phyloP scores from a whole-genome alignment of 148 eudicot species.

The Camellia sinensis region DNA sequence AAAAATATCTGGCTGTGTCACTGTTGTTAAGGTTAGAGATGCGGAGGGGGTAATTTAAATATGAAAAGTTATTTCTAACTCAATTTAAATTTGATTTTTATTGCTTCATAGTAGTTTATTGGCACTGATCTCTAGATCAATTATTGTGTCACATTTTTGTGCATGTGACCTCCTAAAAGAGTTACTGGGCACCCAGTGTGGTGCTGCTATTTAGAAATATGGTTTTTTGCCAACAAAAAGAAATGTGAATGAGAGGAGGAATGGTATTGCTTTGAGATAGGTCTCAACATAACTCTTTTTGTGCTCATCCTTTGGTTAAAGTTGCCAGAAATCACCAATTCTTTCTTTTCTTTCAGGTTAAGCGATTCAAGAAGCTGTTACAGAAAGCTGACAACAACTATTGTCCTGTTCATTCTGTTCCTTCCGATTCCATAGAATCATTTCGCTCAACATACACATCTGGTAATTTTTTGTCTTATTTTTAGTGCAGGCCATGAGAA shows the following conservation, averaged over 20 bases:
- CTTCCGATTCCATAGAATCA: slow-evolving; percentile 58
- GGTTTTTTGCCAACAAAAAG: neutral
- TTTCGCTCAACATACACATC: slow-evolving; percentile 50
- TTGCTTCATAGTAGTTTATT: neutral
- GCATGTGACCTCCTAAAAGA: neutral
- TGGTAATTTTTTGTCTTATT: slow-evolving; percentile 37
- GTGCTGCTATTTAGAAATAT: neutral
- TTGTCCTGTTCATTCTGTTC: slow-evolving; percentile 50
- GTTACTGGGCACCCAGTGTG: too few species aligned
- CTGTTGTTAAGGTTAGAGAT: neutral
- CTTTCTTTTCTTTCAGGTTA: slow-evolving; percentile 48
- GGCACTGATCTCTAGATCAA: neutral
- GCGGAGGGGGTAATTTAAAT: neutral
- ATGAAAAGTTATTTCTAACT: neutral
- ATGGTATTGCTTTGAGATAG: neutral
- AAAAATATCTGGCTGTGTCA: too few species aligned
- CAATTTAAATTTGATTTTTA: neutral
- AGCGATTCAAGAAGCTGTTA: slow-evolving; percentile 55
- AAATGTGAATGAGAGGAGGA: neutral
- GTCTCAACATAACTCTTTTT: neutral
- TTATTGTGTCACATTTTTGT: neutral
- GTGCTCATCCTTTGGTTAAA: neutral
- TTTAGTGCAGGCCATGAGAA: too few species aligned
- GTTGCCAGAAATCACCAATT: slow-evolving; percentile 6
- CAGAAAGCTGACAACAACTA: slow-evolving; percentile 66